Evolutionary conservation across 805 yeast species (phyloP), one percentile per base, ranked within the genome.

Genomic region (Suhomyces kilbournensis): DNA sequence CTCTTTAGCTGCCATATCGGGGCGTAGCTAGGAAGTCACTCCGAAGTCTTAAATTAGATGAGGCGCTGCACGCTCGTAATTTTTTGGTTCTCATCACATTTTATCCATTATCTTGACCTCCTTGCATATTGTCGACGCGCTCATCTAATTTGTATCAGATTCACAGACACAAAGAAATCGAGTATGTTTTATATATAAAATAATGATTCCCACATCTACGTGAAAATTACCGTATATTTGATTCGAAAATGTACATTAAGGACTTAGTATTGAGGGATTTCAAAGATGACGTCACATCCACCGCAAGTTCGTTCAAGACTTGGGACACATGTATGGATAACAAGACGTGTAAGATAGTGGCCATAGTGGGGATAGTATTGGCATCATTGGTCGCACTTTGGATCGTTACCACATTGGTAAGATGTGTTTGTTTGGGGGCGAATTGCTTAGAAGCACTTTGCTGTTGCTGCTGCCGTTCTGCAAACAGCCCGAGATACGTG

Each of bases 261-360:
- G 48, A 51, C 15, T 12, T 52, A 12, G 35, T 53, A 14, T 22
- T 28, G 7, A 50, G 57, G 39, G 30, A 44, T 20, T 17, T 52
- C 44, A 9, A 22, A 4, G 54, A 53, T 46, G 68, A 65, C 40
- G 68, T 68, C 44, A 60, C 51, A 19, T 53, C 68, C 32, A 72
- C 77, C 4, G 76, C 76, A 15, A 83, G 84, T 15, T 62, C 87
- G 5, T 86, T 86, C 73, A 80, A 75, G 61, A 58, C 66, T 49
- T 88, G 96, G 94, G 82, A 85, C 62, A 80, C 88, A 2, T 89
- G 96, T 69, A 88, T 87, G 93, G 86, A 78, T 62, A 86, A 87
- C 66, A 83, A 71, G 44, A 75, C 84, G 46, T 89, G 96, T 68
- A 89, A 88, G 63, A 81, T 88, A 52, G 80, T 86, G 19, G 92